Conservation (phyloP, 1,284 basidiomycete genomes). For the Pseudozyma pruni region DNA sequence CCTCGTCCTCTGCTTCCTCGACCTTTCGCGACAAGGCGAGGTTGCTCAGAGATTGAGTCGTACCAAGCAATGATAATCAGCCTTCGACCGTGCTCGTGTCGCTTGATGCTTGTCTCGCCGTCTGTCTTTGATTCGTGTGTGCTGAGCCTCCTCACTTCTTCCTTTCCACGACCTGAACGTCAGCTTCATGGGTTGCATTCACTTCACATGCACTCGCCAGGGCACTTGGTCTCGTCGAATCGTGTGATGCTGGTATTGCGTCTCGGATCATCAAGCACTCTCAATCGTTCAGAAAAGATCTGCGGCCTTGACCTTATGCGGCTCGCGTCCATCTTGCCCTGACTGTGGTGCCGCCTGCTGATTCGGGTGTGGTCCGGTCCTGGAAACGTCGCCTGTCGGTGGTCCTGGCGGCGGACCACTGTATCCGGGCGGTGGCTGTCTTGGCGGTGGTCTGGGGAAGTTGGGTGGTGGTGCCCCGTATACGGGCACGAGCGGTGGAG, state of each 20-base stretch:
- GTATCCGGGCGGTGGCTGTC: slow-evolving; percentile 32
- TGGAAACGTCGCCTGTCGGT: slow-evolving; percentile 3
- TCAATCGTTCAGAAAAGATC: slow-evolving; percentile 35
- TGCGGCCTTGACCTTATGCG: slow-evolving; percentile 36
- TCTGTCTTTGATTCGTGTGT: no score
- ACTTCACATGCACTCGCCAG: no score
- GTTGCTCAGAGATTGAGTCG: slow-evolving; percentile 23
- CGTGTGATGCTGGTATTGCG: not conserved
- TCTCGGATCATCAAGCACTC: not conserved
- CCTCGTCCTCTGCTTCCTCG: slow-evolving; percentile 15
- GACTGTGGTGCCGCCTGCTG: slow-evolving; percentile 9
- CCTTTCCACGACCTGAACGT: no score
- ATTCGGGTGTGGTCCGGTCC: slow-evolving; percentile 4
- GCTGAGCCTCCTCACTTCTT: no score
- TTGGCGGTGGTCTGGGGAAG: slow-evolving; percentile 35
- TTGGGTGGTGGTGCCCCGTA: slow-evolving; percentile 29
- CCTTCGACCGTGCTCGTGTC: no score
- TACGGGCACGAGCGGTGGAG: slow-evolving; percentile 20
- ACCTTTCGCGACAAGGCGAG: slow-evolving; percentile 33
- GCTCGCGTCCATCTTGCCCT: slow-evolving; percentile 14
- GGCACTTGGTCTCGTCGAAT: no score
- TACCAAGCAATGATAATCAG: not conserved
- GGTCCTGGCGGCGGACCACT: slow-evolving; percentile 10
- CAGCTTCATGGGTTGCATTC: no score
- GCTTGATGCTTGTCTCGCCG: not conserved